Conservation (phyloP, 1,139 yeast species). For the Hyphopichia wangnamkhiaoensis region DNA sequence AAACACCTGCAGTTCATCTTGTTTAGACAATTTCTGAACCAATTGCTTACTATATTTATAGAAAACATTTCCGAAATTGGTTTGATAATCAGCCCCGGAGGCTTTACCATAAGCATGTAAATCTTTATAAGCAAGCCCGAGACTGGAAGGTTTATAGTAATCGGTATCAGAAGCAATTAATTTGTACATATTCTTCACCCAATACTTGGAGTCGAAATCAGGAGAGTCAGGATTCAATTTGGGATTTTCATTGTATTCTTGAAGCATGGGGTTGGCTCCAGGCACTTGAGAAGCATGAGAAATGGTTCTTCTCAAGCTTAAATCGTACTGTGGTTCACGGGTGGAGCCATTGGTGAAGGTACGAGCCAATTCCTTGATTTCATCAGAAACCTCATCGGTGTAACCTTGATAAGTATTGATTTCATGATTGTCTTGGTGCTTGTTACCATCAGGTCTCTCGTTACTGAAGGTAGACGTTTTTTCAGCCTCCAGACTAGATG, state of each 20-base stretch:
- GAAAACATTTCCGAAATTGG: constrained; percentile 11
- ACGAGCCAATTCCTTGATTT: constrained; percentile 33
- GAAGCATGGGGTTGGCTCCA: constrained; percentile 36
- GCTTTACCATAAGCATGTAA: constrained; percentile 20
- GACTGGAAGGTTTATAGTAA: constrained; percentile 19
- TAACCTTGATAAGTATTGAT: constrained; percentile 32
- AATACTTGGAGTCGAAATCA: constrained; percentile 20
- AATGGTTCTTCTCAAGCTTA: constrained; percentile 26
- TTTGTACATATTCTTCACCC: constrained; percentile 27
- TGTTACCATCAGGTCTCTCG: too few species aligned
- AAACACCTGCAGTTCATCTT: constrained; percentile 24
- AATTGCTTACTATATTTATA: constrained; percentile 7
- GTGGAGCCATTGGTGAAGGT: constrained; percentile 22
- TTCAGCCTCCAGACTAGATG: too few species aligned
- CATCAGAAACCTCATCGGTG: constrained; percentile 24
- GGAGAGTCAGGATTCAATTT: constrained; percentile 18
- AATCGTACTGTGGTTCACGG: not conserved
- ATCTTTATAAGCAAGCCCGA: constrained; percentile 20
- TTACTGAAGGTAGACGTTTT: too few species aligned
- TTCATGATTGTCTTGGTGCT: not conserved
- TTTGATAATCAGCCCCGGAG: constrained; percentile 18
- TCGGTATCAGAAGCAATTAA: constrained; percentile 18
- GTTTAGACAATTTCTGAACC: constrained; percentile 3
- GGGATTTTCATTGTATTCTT: constrained; percentile 8
- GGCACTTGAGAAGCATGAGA: constrained; percentile 55